Evolutionary conservation across 495 filamentous ascomycete species (phyloP).

Genomic region (Talaromyces proteolyticus): DNA sequence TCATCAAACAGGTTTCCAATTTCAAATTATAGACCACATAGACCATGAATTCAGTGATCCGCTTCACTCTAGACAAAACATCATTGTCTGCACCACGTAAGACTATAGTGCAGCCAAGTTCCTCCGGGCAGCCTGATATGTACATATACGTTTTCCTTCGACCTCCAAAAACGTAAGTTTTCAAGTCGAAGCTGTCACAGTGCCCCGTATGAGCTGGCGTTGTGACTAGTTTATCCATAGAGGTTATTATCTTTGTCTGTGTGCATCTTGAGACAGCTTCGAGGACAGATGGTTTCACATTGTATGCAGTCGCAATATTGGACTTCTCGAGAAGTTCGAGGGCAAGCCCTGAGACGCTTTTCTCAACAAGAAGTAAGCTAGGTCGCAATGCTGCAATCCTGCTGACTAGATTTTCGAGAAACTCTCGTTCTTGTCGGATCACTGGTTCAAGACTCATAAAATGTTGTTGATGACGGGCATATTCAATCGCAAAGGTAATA

Average conservation of each 20-base stretch:
- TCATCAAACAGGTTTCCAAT: conserved; percentile 91
- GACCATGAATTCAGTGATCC: conserved; percentile 96
- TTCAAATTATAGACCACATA: conserved; percentile 98
- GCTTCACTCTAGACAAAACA: conserved; percentile 73
- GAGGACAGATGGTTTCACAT: conserved; percentile 92
- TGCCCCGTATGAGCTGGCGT: conserved; percentile 72
- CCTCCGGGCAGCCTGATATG: conserved; percentile 84
- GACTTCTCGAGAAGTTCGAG: conserved; percentile 81
- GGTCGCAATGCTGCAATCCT: conserved; percentile 84
- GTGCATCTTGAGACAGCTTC: conserved; percentile 90
- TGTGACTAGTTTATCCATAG: conserved; percentile 87
- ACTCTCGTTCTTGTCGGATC: conserved; percentile 95
- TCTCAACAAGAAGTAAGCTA: conserved; percentile 80
- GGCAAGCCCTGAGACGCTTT: conserved; percentile 85
- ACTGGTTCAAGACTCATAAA: conserved; percentile 99
- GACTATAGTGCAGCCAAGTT: conserved; percentile 93
- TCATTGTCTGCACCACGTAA: conserved; percentile 73
- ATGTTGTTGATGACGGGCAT: conserved; percentile 88
- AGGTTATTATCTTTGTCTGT: conserved; percentile 86
- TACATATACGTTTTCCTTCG: conserved; percentile 94
- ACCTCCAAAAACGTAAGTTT: conserved; percentile 80
- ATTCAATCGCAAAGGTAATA: conserved; percentile 93
- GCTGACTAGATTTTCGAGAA: conserved; percentile 84
- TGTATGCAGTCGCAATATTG: conserved; percentile 86
- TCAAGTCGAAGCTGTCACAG: conserved; percentile 85